Percentiles rank a stretch among this genome's conserved stretches.
phyloP scores from a whole-genome alignment of 176 grass and related monocot genomes.

The Saccharum officinarum region DNA sequence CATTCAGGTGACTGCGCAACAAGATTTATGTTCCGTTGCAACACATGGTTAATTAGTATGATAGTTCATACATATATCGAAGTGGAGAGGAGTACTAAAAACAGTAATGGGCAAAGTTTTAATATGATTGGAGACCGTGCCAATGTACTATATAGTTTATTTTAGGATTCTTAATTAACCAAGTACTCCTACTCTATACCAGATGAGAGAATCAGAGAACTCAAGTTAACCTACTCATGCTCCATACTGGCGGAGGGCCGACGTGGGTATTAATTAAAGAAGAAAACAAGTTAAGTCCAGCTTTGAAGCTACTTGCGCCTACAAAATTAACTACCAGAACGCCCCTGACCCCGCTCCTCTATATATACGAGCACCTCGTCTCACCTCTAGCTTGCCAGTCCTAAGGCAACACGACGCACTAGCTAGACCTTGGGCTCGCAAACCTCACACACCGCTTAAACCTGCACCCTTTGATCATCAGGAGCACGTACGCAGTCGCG shows the following conservation, averaged over 20 bases:
- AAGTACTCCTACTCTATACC: background rate
- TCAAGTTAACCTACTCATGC: background rate
- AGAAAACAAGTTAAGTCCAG: background rate
- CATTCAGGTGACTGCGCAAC: too few species aligned
- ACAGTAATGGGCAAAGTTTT: background rate
- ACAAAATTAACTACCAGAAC: slow-evolving; percentile 26
- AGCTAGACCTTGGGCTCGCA: slow-evolving; percentile 18
- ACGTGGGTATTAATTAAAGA: background rate
- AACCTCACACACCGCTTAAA: background rate
- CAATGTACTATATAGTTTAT: background rate
- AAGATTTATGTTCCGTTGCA: background rate
- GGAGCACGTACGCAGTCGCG: background rate
- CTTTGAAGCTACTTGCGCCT: background rate
- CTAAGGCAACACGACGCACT: slow-evolving; percentile 26
- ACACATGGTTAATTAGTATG: background rate
- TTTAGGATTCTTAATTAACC: background rate
- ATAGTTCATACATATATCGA: background rate
- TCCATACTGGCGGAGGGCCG: background rate
- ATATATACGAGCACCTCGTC: slow-evolving; percentile 50
- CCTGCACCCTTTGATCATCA: background rate
- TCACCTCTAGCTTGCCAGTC: slow-evolving; percentile 32
- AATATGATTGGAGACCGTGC: background rate
- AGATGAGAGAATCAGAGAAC: background rate
- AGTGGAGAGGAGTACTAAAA: background rate
- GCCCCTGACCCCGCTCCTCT: slow-evolving; percentile 26